Percentiles rank a stretch among this genome's conserved stretches.
phyloP scores from a whole-genome alignment of 1,139 yeast species.

The Blastobotrys aristatus region DNA sequence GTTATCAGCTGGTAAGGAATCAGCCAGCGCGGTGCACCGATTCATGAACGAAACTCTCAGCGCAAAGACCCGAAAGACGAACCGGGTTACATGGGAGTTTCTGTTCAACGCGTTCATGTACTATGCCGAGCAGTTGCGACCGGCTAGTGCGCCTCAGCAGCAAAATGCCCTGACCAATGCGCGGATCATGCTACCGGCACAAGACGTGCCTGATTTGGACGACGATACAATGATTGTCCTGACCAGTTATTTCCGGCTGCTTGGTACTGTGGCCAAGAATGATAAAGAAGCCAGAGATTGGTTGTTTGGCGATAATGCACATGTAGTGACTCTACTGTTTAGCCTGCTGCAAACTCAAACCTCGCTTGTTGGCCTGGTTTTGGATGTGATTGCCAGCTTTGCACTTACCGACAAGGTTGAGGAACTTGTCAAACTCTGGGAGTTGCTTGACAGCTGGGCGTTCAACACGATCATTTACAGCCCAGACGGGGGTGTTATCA shows the following conservation, averaged over 20 bases:
- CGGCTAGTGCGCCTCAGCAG: slow-evolving; percentile 13
- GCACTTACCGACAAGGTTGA: slow-evolving; percentile 41
- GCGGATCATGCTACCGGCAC: slow-evolving; percentile 20
- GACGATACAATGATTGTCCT: slow-evolving; percentile 78
- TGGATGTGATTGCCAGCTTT: slow-evolving; percentile 50
- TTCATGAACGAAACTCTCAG: slow-evolving; percentile 28
- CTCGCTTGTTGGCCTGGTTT: slow-evolving; percentile 50
- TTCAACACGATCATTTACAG: slow-evolving; percentile 38
- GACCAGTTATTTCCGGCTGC: slow-evolving; percentile 60
- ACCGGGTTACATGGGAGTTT: slow-evolving; percentile 45
- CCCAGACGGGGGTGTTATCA: slow-evolving; percentile 28
- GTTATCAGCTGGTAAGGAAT: slow-evolving; percentile 56
- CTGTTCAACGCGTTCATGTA: slow-evolving; percentile 54
- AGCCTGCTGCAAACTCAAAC: slow-evolving; percentile 47
- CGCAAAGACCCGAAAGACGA: slow-evolving; percentile 10
- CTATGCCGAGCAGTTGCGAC: slow-evolving; percentile 46
- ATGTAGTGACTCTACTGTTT: slow-evolving; percentile 35
- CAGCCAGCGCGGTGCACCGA: slow-evolving; percentile 45
- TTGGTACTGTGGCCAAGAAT: slow-evolving; percentile 47
- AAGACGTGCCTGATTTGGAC: slow-evolving; percentile 50
- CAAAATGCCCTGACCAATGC: slow-evolving; percentile 16
- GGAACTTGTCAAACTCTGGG: slow-evolving; percentile 60
- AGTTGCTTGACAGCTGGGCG: slow-evolving; percentile 66
- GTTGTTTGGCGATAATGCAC: slow-evolving; percentile 32
- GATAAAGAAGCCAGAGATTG: slow-evolving; percentile 38